Base-by-base conservation (phyloP, 2,329 filamentous ascomycete species). In the Fusarium tanahbumbuense region DNA sequence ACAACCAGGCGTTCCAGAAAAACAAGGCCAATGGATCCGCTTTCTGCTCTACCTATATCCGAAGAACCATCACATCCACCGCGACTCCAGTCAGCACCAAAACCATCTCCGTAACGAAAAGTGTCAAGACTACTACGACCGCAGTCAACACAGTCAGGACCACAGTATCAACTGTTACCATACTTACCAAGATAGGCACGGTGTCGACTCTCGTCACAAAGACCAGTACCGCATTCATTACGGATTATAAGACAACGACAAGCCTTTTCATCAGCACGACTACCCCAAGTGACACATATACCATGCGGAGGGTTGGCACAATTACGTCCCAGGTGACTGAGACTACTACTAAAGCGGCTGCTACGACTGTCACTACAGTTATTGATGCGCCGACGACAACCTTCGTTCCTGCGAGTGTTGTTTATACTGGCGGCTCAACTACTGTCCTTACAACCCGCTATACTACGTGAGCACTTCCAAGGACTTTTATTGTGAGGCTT, bases 381-480 rank as follows among this genome's bases (percentile, higher is more conserved):
- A 3, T 7, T 8, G 28, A 22, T 6, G n/a, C 34, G 8, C 32
- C 40, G 8, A 9, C 34, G 5, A 45, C 48, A 2, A 34, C 40
- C 0, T 37, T 37, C 2, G 15, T 32, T 37, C 3, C 28, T 0
- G 28, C 32, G 0, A 27, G 13, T 0, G 10, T 27, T 5, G 9
- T 37, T 45, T n/a, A 25, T 5, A 56, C 13, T 7, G 46, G 23
- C 2, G 11, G 6, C 1, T 22, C 32, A 8, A 20, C 23, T 8
- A 52, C 32, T 3, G 3, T n/a, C 20, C 8, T n/a, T 8, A 46
- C 18, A 8, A 12, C 22, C 18, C 7, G 18, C 11, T 18, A 23
- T 16, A 41, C 30, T 25, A 25, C 48, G 54, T 41, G 5, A 50
- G 45, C 12, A 15, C 4, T 8, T 9, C 11, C 8, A 28, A 28